A percentile compares a stretch with the other conserved stretches of the same genome.
Conservation (phyloP, 2,329 filamentous ascomycete genomes). For the Dactylellina sp. region DNA sequence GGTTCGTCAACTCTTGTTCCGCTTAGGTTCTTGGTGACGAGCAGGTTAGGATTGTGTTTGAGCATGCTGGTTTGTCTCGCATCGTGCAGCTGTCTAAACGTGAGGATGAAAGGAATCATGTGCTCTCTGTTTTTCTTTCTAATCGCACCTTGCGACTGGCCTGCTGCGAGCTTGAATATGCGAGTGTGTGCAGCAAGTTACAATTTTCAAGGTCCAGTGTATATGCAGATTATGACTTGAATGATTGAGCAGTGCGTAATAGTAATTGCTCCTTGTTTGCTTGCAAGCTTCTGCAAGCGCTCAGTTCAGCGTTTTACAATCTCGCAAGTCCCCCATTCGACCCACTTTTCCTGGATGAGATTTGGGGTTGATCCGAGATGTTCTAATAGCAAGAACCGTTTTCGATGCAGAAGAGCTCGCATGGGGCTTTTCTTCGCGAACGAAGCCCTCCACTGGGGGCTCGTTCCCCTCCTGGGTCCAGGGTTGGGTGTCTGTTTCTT, state of each 20-base stretch:
- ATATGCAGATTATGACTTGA: constrained; percentile 13
- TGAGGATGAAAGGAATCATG: constrained; percentile 27
- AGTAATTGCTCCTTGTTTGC: neutral
- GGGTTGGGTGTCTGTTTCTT: neutral
- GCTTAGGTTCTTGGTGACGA: constrained; percentile 6
- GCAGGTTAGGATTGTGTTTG: neutral
- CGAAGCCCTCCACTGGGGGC: constrained; percentile 31
- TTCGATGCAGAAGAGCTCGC: constrained; percentile 52
- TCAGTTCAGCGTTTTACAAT: constrained; percentile 21
- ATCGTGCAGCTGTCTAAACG: too few relatives aligned
- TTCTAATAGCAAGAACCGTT: constrained; percentile 29
- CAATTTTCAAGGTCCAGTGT: constrained; percentile 12
- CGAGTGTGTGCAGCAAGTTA: constrained; percentile 2
- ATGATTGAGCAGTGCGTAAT: constrained; percentile 4
- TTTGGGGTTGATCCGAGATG: constrained; percentile 49
- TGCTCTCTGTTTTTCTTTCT: constrained; percentile 38
- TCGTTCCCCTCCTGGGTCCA: constrained; percentile 40
- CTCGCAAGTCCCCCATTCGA: constrained; percentile 17
- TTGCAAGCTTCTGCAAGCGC: constrained; percentile 12
- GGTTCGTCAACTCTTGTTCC: constrained; percentile 11
- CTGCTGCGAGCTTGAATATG: constrained; percentile 40
- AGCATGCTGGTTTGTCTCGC: neutral
- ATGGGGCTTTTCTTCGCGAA: constrained; percentile 52
- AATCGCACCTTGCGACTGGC: constrained; percentile 11
- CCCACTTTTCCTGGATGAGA: constrained; percentile 50